Conservation (phyloP, 768 basidiomycete genomes). For the Kwoniella dejecticola region DNA sequence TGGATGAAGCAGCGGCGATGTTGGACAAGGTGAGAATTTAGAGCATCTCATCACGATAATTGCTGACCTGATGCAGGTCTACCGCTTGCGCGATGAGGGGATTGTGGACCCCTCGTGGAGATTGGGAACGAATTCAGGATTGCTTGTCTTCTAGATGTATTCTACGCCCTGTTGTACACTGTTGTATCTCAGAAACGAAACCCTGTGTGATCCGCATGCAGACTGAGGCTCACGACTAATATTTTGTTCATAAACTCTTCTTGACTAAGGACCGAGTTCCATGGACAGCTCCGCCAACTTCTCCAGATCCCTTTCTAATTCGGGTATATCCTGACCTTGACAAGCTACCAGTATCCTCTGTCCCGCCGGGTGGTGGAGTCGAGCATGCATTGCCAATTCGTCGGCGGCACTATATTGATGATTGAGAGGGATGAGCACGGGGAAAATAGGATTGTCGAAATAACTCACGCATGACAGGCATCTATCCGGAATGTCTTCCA, state of each 20-base stretch:
- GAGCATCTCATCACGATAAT: neutral
- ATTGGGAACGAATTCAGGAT: neutral
- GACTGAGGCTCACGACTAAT: no score
- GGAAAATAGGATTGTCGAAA: no score
- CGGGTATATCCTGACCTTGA: neutral
- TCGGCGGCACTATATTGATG: neutral
- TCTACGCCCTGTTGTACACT: neutral
- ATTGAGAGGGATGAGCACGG: neutral
- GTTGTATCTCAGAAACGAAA: no score
- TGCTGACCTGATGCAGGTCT: constrained; percentile 7
- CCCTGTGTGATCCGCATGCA: no score
- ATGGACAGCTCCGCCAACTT: neutral
- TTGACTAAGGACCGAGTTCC: neutral
- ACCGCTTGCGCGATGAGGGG: constrained; percentile 16
- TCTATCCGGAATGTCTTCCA: neutral
- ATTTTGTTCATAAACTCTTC: no score
- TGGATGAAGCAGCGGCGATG: constrained; percentile 18
- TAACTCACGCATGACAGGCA: neutral
- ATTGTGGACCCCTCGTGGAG: constrained; percentile 18
- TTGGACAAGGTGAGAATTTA: constrained; percentile 13
- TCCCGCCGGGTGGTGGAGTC: neutral
- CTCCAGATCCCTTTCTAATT: neutral
- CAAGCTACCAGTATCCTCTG: neutral
- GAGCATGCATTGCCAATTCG: neutral
- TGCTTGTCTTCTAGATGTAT: neutral